Conservation (phyloP, 2,329 filamentous ascomycete genomes). For the Lecanosticta acicola region DNA sequence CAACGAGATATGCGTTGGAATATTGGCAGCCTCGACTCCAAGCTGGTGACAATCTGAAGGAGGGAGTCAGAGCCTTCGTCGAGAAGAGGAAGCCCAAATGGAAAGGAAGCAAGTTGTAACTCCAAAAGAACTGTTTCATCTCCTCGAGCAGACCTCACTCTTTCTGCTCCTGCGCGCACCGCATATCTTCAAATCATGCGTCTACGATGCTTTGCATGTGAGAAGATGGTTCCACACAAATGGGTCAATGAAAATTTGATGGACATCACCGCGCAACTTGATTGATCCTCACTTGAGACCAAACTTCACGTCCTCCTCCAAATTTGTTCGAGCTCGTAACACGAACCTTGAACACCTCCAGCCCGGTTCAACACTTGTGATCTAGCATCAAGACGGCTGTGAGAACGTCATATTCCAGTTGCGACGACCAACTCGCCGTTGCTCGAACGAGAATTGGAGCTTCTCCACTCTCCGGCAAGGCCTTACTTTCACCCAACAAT, state of each 20-base stretch:
- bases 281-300: too few species aligned
- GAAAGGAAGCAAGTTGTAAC: too few species aligned
- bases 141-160: too few species aligned
- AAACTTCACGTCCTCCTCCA: not conserved
- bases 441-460: not conserved
- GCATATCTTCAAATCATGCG: too few species aligned
- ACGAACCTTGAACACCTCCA: not conserved
- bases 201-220: too few species aligned
- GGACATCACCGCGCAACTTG: too few species aligned
- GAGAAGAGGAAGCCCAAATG: constrained; percentile 47
- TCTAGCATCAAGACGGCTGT: not conserved
- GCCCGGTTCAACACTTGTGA: not conserved
- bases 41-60: constrained; percentile 65
- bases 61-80: constrained; percentile 69
- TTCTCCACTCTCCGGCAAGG: not conserved
- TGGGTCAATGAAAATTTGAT: too few species aligned
- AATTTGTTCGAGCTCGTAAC: not conserved
- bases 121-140: too few species aligned
- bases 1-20: constrained; percentile 52
- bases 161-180: too few species aligned
- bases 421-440: not conserved
- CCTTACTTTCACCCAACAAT: not conserved
- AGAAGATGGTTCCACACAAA: too few species aligned
- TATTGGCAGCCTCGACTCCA: constrained; percentile 57
- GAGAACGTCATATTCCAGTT: not conserved